These are phyloP conservation scores for Magnolia officinalis DNA, from an alignment of 164 flowering plant species.

Conservation along the genomic window DNA sequence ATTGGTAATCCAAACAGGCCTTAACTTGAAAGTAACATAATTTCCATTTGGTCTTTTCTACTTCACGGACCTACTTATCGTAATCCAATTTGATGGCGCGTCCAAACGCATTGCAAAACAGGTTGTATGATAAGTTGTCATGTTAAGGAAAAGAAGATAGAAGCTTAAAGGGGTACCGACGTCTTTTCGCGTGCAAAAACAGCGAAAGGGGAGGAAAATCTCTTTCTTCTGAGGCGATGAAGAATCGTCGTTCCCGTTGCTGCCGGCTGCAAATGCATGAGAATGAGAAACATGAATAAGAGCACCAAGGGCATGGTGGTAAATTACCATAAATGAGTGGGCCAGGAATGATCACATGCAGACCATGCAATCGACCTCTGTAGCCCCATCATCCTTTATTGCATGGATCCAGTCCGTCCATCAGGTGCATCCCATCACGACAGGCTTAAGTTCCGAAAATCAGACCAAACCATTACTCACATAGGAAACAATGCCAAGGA, in stretches of 20 bases:
- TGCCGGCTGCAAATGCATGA: slow-evolving; percentile 4
- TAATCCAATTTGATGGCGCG: neutral
- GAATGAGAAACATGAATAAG: neutral
- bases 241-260: slow-evolving; percentile 5
- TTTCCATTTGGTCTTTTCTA: too few relatives aligned
- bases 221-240: slow-evolving; percentile 25
- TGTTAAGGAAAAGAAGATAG: neutral
- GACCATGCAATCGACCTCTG: too few relatives aligned
- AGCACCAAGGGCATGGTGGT: neutral
- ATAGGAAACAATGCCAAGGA: too few relatives aligned
- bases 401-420: too few relatives aligned
- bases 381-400: too few relatives aligned
- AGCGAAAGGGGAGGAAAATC: slow-evolving; percentile 45
- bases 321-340: neutral
- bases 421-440: too few relatives aligned
- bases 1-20: too few relatives aligned
- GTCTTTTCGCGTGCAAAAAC: slow-evolving; percentile 50
- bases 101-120: neutral
- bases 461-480: too few relatives aligned
- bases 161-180: slow-evolving; percentile 26
- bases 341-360: too few relatives aligned
- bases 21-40: too few relatives aligned
- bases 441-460: too few relatives aligned
- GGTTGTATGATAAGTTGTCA: neutral
- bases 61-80: neutral